These are phyloP conservation scores for Starmerella tilneyi DNA, from an alignment of 805 yeast genomes.

Conservation along the genomic window DNA sequence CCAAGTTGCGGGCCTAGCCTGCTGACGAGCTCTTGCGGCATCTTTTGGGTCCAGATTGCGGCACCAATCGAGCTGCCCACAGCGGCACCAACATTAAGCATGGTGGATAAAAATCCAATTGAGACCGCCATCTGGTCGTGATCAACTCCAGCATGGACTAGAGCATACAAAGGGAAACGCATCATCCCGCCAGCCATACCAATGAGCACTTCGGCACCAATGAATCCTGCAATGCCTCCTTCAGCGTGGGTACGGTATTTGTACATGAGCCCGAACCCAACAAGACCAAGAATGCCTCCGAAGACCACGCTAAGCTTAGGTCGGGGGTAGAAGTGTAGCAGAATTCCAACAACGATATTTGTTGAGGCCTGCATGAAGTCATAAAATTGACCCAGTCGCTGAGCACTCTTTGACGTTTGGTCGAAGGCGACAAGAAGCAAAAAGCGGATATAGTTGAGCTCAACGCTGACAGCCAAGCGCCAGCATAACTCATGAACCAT, in stretches of 20 bases:
- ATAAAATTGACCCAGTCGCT: conserved; percentile 50
- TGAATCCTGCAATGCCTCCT: conserved; percentile 41
- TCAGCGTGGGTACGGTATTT: conserved; percentile 45
- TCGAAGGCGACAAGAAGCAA: conserved; percentile 55
- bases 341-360: conserved; percentile 49
- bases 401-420: conserved; percentile 50
- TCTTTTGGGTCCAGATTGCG: conserved; percentile 57
- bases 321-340: conserved; percentile 40
- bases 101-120: conserved; percentile 46
- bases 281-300: conserved; percentile 49
- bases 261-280: conserved; percentile 51
- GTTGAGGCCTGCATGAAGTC: conserved; percentile 55
- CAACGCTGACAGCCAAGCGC: conserved; percentile 55
- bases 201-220: conserved; percentile 52
- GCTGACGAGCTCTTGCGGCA: conserved; percentile 38
- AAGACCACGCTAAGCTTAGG: conserved; percentile 50
- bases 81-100: conserved; percentile 54
- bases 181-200: conserved; percentile 70
- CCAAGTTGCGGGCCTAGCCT: conserved; percentile 36
- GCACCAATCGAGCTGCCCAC: conserved; percentile 55
- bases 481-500: conserved; percentile 46
- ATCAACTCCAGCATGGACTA: conserved; percentile 47
- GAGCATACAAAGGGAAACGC: conserved; percentile 52
- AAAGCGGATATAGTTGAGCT: conserved; percentile 55
- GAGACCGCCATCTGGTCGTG: conserved; percentile 60